Percentiles rank a stretch among this genome's conserved stretches.
phyloP scores from a whole-genome alignment of 1,139 yeast species.

The Casaregolazyma lundiana region DNA sequence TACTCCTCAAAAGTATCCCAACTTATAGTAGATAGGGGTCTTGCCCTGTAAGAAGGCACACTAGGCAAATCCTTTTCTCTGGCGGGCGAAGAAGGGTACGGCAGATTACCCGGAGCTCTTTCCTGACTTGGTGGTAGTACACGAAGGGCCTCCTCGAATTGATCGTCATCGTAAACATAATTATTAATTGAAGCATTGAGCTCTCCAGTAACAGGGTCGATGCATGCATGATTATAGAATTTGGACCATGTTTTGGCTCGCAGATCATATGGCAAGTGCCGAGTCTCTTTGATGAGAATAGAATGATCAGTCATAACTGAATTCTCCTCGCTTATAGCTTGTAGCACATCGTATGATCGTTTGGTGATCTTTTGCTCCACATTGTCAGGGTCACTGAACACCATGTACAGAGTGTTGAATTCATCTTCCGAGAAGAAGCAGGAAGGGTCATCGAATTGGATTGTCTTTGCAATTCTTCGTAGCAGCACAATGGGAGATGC shows the following conservation, averaged over 20 bases:
- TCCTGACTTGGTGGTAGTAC: slow-evolving; percentile 26
- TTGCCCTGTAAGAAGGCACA: slow-evolving; percentile 1
- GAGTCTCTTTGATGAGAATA: slow-evolving; percentile 26
- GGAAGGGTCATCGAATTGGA: slow-evolving; percentile 67
- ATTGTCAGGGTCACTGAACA: slow-evolving; percentile 60
- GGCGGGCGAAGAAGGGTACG: slow-evolving; percentile 24
- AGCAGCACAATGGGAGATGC: slow-evolving; percentile 53
- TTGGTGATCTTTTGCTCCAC: slow-evolving; percentile 63
- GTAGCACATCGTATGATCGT: slow-evolving; percentile 67
- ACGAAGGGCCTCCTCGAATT: slow-evolving; percentile 21
- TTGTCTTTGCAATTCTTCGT: slow-evolving; percentile 58
- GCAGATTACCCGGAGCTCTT: slow-evolving; percentile 18
- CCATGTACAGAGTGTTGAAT: slow-evolving; percentile 65
- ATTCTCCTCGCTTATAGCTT: slow-evolving; percentile 39
- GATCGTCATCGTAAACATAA: slow-evolving; percentile 30
- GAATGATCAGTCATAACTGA: slow-evolving; percentile 27
- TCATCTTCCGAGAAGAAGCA: slow-evolving; percentile 73
- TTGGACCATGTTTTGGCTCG: slow-evolving; percentile 37
- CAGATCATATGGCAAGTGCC: slow-evolving; percentile 37
- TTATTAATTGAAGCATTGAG: slow-evolving; percentile 28
- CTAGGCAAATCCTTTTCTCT: slow-evolving; percentile 1
- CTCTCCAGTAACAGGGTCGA: slow-evolving; percentile 31
- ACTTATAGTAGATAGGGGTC: slow-evolving; percentile 7
- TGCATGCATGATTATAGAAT: slow-evolving; percentile 34
- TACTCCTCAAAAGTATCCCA: slow-evolving; percentile 17